Evolutionary conservation across 805 yeast species (phyloP).

Genomic region (Candida chauliodis): DNA sequence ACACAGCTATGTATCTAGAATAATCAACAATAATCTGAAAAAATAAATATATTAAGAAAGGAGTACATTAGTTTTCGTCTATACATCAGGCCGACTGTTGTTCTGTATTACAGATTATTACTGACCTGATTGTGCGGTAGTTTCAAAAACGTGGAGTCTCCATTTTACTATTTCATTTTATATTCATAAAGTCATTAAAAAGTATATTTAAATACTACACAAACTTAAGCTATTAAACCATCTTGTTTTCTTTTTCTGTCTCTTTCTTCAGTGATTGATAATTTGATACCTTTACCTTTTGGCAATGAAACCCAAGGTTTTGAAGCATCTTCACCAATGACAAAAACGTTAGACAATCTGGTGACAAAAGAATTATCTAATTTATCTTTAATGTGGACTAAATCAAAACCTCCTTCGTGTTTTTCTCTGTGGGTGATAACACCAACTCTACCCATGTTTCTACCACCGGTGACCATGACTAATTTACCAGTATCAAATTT

Average conservation of each 20-base stretch:
- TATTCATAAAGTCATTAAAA: too few relatives aligned
- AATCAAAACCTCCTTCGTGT: constrained; percentile 43
- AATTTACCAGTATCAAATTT: constrained; percentile 40
- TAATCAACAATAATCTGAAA: too few relatives aligned
- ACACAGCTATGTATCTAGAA: too few relatives aligned
- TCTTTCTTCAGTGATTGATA: constrained; percentile 41
- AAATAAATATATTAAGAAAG: too few relatives aligned
- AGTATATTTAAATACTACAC: too few relatives aligned
- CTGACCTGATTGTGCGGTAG: too few relatives aligned
- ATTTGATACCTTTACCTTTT: constrained; percentile 44
- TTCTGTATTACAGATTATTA: too few relatives aligned
- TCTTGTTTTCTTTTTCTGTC: constrained; percentile 44
- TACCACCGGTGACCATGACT: constrained; percentile 43
- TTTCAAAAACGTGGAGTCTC: too few relatives aligned
- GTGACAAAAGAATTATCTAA: constrained; percentile 41
- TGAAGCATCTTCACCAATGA: constrained; percentile 40
- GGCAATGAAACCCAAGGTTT: constrained; percentile 40
- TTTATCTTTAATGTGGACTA: constrained; percentile 40
- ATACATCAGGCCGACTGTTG: too few relatives aligned
- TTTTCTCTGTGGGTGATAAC: constrained; percentile 40
- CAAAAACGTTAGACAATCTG: constrained; percentile 40
- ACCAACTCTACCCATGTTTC: constrained; percentile 40
- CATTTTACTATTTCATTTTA: too few relatives aligned
- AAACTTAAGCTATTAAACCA: constrained; percentile 19
- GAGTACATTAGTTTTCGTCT: too few relatives aligned